Evolutionary conservation across 2,329 filamentous ascomycete genomes (phyloP), one percentile per base, ranked within the genome.

Genomic region (Fusarium nurragi): DNA sequence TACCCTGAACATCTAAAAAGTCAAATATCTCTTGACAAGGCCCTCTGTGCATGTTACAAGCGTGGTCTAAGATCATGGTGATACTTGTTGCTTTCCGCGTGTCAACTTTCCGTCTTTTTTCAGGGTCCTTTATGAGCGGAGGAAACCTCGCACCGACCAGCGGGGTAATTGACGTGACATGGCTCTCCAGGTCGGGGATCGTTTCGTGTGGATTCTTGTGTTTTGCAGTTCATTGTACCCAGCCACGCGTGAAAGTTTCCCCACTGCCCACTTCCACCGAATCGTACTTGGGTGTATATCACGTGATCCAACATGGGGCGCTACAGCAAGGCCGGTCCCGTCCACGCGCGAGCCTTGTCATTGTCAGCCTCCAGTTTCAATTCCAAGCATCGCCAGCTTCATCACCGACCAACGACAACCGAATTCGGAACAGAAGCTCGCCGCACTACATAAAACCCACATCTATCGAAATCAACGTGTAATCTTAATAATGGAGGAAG

Each of bases 401-500:
- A 46, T 62, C 59, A 52, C 55, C 52, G 26, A 48, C 45, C 45
- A 54, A 47, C 60, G 34, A 48, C 43, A 26, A 32, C 28, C 34
- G 40, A 41, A 46, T 21, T 45, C 23, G 18, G 37, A 54, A 44
- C 45, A 23, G 37, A 25, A 54, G 34, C 14, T 21, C n/a, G 12
- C 34, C 43, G n/a, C 48, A n/a, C 36, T 23, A 23, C 5, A 18
- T 18, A 5, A 9, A 43, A 19, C 32, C 4, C 12, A 13, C 37
- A 4, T n/a, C 13, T n/a, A 25, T 32, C 25, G 21, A n/a, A 46
- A 49, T 18, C 14, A 18, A 41, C 22, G 8, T n/a, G 14, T 18
- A 48, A 25, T 13, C n/a, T 2, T 4, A 43, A 46, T 11, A n/a
- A 88, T 88, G 85, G 84, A 87, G 64, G 86, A 89, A 68, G 86